A percentile compares a stretch with the other conserved stretches of the same genome.
phyloP scores from a whole-genome alignment of 352 stramenopile species.

The Phytopythium kandeliae region DNA sequence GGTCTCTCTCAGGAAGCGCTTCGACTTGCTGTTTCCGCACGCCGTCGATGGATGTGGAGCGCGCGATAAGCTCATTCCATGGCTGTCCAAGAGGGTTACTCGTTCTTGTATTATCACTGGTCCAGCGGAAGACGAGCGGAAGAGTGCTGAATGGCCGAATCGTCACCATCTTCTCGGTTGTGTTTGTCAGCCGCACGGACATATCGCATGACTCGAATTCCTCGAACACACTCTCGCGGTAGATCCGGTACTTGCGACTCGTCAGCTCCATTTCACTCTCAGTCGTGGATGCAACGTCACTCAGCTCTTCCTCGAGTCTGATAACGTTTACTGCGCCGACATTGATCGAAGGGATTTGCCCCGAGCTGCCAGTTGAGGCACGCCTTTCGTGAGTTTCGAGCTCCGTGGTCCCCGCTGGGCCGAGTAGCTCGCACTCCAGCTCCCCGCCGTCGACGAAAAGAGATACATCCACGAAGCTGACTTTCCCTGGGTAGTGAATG shows the following conservation, averaged over 20 bases:
- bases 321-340: slow-evolving; percentile 70
- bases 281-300: slow-evolving; percentile 15
- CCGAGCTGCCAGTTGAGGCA: background rate
- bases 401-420: slow-evolving; percentile 1
- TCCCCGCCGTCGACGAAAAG: slow-evolving; percentile 79
- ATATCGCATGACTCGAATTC: slow-evolving; percentile 4
- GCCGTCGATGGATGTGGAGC: slow-evolving; percentile 21
- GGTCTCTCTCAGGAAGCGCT: slow-evolving; percentile 1
- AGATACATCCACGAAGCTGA: slow-evolving; percentile 69
- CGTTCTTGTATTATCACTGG: background rate
- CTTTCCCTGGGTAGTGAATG: slow-evolving; percentile 72
- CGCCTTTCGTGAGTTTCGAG: background rate
- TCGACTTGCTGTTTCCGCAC: slow-evolving; percentile 15
- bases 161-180: slow-evolving; percentile 37
- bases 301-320: slow-evolving; percentile 60
- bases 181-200: slow-evolving; percentile 44
- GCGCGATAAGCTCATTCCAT: slow-evolving; percentile 16
- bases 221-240: slow-evolving; percentile 26
- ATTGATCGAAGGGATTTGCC: slow-evolving; percentile 21
- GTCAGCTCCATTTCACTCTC: slow-evolving; percentile 26
- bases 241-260: slow-evolving; percentile 61
- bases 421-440: slow-evolving; percentile 34
- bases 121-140: slow-evolving; percentile 60
- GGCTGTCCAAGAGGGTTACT: background rate
- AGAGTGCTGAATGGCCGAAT: slow-evolving; percentile 71